These are phyloP conservation scores for Puccinia hordei DNA, from an alignment of 1,284 basidiomycete species.

Conservation along the genomic window DNA sequence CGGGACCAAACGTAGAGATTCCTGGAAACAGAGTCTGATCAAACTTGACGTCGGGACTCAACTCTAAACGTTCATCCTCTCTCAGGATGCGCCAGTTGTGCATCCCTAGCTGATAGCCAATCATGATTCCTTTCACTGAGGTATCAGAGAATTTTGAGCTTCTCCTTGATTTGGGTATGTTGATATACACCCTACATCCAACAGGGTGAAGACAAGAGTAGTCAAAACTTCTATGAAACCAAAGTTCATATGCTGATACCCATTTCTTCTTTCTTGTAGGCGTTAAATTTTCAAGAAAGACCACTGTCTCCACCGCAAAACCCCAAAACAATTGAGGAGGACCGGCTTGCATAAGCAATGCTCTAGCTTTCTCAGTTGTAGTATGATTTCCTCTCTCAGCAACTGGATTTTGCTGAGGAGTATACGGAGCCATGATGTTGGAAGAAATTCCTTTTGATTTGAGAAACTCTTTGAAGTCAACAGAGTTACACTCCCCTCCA, in stretches of 20 bases:
- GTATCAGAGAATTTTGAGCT: conserved; percentile 11
- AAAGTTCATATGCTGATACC: neutral
- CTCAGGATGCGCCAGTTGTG: too few species aligned
- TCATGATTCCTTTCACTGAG: neutral
- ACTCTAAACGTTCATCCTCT: too few species aligned
- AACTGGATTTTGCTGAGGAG: conserved; percentile 21
- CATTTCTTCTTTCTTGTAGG: neutral
- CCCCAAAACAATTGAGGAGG: conserved; percentile 20
- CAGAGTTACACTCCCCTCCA: too few species aligned
- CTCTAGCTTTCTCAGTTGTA: conserved; percentile 13
- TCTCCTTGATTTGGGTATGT: conserved; percentile 19
- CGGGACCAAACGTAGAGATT: too few species aligned
- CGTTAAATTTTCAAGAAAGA: conserved; percentile 12
- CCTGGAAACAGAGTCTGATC: neutral
- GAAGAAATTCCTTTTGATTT: too few species aligned
- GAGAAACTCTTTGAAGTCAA: too few species aligned
- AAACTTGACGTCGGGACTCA: neutral
- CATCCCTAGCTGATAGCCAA: conserved; percentile 1
- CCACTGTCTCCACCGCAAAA: neutral
- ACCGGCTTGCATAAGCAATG: neutral
- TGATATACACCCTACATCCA: neutral
- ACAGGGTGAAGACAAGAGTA: neutral
- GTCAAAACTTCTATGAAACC: neutral
- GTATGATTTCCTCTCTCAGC: conserved; percentile 23
- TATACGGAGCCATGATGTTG: too few species aligned